A percentile compares a stretch with the other conserved stretches of the same genome.
Evolutionary conservation across 441 rosid genomes (phyloP).

Genomic region (Geranium incanum): DNA sequence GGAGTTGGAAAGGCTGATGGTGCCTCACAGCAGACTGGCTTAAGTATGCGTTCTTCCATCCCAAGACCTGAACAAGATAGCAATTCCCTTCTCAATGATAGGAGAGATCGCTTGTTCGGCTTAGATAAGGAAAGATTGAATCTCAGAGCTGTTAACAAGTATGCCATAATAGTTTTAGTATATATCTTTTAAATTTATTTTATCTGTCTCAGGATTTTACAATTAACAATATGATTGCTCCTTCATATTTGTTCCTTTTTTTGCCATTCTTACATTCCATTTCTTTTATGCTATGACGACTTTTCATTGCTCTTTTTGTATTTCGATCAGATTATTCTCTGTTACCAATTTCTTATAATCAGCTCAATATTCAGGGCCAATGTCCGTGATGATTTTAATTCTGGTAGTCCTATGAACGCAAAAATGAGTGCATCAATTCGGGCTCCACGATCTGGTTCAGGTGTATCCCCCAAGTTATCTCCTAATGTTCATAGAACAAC

Average conservation of each 20-base stretch:
- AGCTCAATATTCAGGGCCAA: constrained; percentile 48
- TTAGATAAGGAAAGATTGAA: constrained; percentile 79
- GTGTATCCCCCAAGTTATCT: constrained; percentile 58
- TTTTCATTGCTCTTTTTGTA: background rate
- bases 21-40: constrained; percentile 49
- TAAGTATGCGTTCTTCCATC: constrained; percentile 52
- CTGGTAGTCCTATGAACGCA: constrained; percentile 71
- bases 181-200: background rate
- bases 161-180: constrained; percentile 29
- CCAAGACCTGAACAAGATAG: constrained; percentile 61
- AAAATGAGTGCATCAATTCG: constrained; percentile 64
- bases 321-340: constrained; percentile 13
- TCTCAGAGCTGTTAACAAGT: constrained; percentile 72
- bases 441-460: constrained; percentile 77
- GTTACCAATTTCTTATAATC: constrained; percentile 15
- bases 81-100: constrained; percentile 53
- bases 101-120: constrained; percentile 66
- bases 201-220: background rate
- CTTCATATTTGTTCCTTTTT: constrained; percentile 10
- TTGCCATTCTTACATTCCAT: background rate
- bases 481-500: constrained; percentile 58
- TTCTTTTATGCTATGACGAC: background rate
- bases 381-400: constrained; percentile 67
- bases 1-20: constrained; percentile 70
- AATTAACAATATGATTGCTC: background rate